Evolutionary conservation across 306 rosid species (phyloP), one percentile per base, ranked within the genome.

Genomic region (Trifolium fragiferum): DNA sequence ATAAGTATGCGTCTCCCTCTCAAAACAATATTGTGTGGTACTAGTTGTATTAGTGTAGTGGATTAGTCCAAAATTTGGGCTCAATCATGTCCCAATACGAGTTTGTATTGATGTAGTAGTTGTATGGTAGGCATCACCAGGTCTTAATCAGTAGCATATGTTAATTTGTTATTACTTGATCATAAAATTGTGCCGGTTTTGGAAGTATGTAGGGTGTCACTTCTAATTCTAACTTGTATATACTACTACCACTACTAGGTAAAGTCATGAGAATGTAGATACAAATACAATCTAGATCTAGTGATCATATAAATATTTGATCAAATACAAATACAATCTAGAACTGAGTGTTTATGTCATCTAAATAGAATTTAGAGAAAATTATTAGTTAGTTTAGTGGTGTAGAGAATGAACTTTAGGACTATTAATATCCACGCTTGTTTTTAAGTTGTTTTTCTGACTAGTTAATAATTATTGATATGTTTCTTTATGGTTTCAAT

Each of bases 61-160:
- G 57, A 64, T 50, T 37, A 57, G 21, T 57, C 37, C 16, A 10
- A 80, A 61, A 7, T 57, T 62, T 40, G 62, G 59, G 85, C 20
- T 68, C 19, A 18, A 62, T 69, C n/a, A 19, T 82, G 53, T 67
- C 67, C 73, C 14, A 37, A 62, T 27, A 15, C 41, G 41, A 61
- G 13, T 66, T 32, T 71, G 40, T 67, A 13, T 77, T 8, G 13
- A 6, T 60, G 66, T 60, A 78, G 80, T 74, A 69, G 83, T 63
- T 46, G 72, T 58, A 32, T 40, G 65, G 82, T 82, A 33, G n/a
- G 37, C 72, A 81, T 81, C 81, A 58, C 5, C 37, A 43, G 10
- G 85, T 81, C 78, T 72, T 72, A 23, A 38, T 81, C 85, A 76
- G 19, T 46, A 8, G 30, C 18, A 69, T 75, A 75, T 75, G 68